Percentiles rank a stretch among this genome's conserved stretches.
Conservation (phyloP, 2,329 filamentous ascomycete species). For the Cladosporium halotolerans region DNA sequence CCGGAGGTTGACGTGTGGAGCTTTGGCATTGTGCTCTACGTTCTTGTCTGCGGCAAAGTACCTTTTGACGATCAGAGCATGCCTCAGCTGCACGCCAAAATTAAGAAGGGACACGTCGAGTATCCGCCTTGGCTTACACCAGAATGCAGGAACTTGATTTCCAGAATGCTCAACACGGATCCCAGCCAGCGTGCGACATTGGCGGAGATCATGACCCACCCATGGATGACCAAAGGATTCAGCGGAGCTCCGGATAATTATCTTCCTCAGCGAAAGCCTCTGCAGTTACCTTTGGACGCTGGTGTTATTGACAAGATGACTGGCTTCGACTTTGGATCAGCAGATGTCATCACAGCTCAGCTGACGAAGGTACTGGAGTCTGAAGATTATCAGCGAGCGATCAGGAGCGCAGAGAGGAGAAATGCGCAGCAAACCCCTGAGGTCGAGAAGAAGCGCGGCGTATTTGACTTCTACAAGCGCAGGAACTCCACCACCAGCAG, state of each 20-base stretch:
- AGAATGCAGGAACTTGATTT: constrained; percentile 89
- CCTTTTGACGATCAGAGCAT: constrained; percentile 99
- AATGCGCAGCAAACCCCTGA: constrained; percentile 53
- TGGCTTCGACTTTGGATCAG: constrained; percentile 90
- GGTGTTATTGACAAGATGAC: constrained; percentile 90
- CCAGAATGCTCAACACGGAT: constrained; percentile 92
- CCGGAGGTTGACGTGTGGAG: constrained; percentile 98
- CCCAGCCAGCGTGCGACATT: constrained; percentile 80
- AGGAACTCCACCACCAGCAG: constrained; percentile 82
- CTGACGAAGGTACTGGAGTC: constrained; percentile 83
- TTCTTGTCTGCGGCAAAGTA: constrained; percentile 94
- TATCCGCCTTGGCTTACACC: constrained; percentile 89
- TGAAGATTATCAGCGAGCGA: constrained; percentile 83
- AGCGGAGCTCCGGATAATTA: constrained; percentile 82
- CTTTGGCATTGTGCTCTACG: constrained; percentile 96
- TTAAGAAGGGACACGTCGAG: constrained; percentile 93
- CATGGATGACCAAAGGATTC: constrained; percentile 94
- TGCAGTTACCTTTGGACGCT: constrained; percentile 76
- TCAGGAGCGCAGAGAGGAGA: constrained; percentile 64
- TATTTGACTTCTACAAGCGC: constrained; percentile 96
- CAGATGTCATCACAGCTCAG: constrained; percentile 75
- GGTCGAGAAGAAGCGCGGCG: constrained; percentile 80
- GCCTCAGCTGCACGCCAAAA: constrained; percentile 96
- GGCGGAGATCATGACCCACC: constrained; percentile 86
- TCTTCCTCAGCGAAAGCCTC: constrained; percentile 70